These are phyloP conservation scores for Austroboletus novae-zelandiae DNA, from an alignment of 1,284 basidiomycete species.

Conservation along the genomic window DNA sequence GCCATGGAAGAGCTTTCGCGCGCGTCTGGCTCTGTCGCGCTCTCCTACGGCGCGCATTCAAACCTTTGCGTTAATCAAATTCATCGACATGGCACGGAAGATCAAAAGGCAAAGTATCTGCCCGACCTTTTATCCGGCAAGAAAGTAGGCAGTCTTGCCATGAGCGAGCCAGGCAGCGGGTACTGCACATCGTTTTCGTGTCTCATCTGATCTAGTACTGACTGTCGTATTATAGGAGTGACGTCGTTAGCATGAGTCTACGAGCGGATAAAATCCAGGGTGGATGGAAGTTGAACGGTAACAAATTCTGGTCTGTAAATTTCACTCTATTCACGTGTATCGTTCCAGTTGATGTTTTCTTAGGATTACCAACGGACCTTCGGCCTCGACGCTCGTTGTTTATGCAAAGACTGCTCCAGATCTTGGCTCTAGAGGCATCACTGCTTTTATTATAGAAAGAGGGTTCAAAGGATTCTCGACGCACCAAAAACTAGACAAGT, in stretches of 20 bases:
- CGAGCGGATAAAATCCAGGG: slow-evolving; percentile 75
- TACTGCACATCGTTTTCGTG: slow-evolving; percentile 6
- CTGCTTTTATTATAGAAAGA: slow-evolving; percentile 88
- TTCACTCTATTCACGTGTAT: background rate
- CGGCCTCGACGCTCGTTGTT: slow-evolving; percentile 87
- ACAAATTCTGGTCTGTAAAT: slow-evolving; percentile 87
- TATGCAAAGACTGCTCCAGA: slow-evolving; percentile 89
- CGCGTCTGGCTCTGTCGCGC: slow-evolving; percentile 86
- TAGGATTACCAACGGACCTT: slow-evolving; percentile 95
- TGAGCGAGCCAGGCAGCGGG: slow-evolving; percentile 90
- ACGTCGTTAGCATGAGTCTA: slow-evolving; percentile 90
- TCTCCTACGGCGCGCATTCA: slow-evolving; percentile 94
- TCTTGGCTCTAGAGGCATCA: slow-evolving; percentile 84
- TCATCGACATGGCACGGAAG: slow-evolving; percentile 81
- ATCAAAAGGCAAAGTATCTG: slow-evolving; percentile 87
- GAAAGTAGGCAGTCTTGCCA: slow-evolving; percentile 89
- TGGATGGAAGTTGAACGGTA: slow-evolving; percentile 82
- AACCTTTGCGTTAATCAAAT: slow-evolving; percentile 85
- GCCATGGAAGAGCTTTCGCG: slow-evolving; percentile 92
- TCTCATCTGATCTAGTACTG: background rate
- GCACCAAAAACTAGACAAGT: slow-evolving; percentile 89
- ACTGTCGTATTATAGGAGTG: slow-evolving; percentile 45
- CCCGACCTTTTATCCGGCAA: slow-evolving; percentile 79
- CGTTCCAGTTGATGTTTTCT: background rate
- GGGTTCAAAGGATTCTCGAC: slow-evolving; percentile 84